phyloP scores from a whole-genome alignment of 164 flowering plant species.

The Aristolochia californica region DNA sequence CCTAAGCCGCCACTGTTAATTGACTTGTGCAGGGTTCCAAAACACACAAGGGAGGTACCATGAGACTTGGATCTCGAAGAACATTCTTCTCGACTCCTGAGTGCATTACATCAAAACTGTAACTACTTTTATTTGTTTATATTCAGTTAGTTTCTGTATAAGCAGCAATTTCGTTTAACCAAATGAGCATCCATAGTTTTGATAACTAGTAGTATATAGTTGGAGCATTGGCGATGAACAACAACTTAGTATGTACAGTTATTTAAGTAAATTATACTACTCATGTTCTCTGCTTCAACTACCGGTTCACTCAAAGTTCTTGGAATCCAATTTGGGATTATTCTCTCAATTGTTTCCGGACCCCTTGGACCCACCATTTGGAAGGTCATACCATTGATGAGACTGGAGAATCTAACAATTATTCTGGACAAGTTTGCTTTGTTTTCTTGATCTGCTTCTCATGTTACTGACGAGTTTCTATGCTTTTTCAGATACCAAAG shows the following conservation, averaged over 20 bases:
- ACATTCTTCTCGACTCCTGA: conserved; percentile 63
- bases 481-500: conserved; percentile 45
- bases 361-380: too few species aligned
- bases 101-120: conserved; percentile 78
- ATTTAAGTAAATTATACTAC: not conserved
- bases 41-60: conserved; percentile 95
- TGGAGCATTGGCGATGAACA: too few species aligned
- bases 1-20: not conserved
- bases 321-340: too few species aligned
- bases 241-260: not conserved
- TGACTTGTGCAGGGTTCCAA: conserved; percentile 57
- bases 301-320: too few species aligned
- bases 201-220: not conserved
- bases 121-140: too few species aligned
- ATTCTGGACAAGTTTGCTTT: not conserved
- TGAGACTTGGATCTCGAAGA: conserved; percentile 91
- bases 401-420: not conserved
- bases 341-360: too few species aligned
- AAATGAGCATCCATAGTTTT: not conserved
- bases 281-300: too few species aligned
- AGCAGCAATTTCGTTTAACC: not conserved
- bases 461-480: not conserved
- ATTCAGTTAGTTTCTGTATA: not conserved
- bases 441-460: not conserved
- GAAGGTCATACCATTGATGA: not conserved